A percentile compares a stretch with the other conserved stretches of the same genome.
Conservation (phyloP, 2,329 filamentous ascomycete species). For the Chaetomium globosum region DNA sequence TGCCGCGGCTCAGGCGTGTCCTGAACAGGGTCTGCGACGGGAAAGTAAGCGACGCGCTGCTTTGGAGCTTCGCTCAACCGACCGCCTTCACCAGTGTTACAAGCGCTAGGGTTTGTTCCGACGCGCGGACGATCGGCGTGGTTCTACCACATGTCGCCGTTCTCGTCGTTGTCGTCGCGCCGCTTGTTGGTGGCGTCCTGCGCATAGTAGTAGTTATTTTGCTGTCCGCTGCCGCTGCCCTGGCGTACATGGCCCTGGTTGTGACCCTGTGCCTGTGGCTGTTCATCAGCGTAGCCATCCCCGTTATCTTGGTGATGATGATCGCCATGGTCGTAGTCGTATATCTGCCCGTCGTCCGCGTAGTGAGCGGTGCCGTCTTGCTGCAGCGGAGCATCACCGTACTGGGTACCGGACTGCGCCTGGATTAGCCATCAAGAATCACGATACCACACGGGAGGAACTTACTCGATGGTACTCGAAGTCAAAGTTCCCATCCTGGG, state of each 20-base stretch:
- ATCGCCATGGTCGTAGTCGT: slow-evolving; percentile 42
- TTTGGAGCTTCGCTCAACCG: background rate
- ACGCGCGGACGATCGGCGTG: slow-evolving; percentile 16
- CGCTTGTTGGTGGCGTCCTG: slow-evolving; percentile 24
- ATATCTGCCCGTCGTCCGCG: slow-evolving; percentile 43
- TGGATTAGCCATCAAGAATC: background rate
- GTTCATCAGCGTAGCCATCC: slow-evolving; percentile 7
- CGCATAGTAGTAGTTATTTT: slow-evolving; percentile 30
- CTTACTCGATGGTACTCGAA: slow-evolving; percentile 46
- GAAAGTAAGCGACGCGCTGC: background rate
- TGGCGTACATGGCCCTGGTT: slow-evolving; percentile 21
- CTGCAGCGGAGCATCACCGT: slow-evolving; percentile 38
- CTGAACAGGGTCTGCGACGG: background rate
- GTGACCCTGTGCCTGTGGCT: slow-evolving; percentile 25
- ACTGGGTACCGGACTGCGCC: slow-evolving; percentile 39
- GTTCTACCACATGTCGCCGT: slow-evolving; percentile 37
- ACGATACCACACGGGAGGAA: background rate
- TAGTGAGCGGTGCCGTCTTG: slow-evolving; percentile 39
- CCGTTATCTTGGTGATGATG: slow-evolving; percentile 28
- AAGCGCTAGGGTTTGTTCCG: background rate
- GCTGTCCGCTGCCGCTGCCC: slow-evolving; percentile 19
- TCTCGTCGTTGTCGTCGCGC: slow-evolving; percentile 30
- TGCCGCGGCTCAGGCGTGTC: background rate
- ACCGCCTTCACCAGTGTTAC: background rate
- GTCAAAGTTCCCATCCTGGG: slow-evolving; percentile 40